phyloP scores from a whole-genome alignment of 208 protist genomes.

The Acanthamoeba culbertsoni region DNA sequence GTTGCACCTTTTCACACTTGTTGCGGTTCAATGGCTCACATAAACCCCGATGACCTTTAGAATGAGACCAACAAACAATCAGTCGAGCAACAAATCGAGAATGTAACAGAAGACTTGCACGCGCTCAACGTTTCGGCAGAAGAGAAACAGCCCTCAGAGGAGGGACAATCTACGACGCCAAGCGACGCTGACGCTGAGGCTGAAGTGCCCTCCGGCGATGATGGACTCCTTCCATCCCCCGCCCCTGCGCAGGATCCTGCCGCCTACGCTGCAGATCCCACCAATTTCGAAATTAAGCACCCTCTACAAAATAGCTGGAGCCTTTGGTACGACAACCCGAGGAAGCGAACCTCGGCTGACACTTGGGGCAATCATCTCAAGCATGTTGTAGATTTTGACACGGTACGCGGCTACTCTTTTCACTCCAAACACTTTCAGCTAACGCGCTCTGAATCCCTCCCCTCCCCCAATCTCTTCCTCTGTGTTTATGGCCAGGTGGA shows the following conservation, averaged over 20 bases:
- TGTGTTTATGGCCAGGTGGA: conserved; percentile 56
- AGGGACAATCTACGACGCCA: background rate
- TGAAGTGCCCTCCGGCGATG: background rate
- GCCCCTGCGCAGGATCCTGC: background rate
- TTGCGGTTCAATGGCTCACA: background rate
- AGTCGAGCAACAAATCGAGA: background rate
- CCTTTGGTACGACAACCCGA: conserved; percentile 78
- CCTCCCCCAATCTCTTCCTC: background rate
- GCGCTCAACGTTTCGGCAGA: background rate
- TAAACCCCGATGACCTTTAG: background rate
- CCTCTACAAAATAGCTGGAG: conserved; percentile 79
- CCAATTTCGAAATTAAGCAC: conserved; percentile 72
- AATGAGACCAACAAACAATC: background rate
- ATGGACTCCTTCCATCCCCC: background rate
- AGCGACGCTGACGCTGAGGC: background rate
- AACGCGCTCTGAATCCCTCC: background rate
- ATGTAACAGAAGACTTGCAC: background rate
- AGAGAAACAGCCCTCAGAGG: background rate
- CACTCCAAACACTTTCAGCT: background rate
- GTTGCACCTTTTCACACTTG: background rate
- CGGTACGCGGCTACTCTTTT: conserved; percentile 33
- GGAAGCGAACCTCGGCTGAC: conserved; percentile 60
- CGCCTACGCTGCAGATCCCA: background rate
- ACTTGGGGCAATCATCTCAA: conserved; percentile 70
- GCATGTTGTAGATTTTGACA: conserved; percentile 77